Base-by-base conservation (phyloP, 176 grass and related monocot genomes). In the Zea luxurians region DNA sequence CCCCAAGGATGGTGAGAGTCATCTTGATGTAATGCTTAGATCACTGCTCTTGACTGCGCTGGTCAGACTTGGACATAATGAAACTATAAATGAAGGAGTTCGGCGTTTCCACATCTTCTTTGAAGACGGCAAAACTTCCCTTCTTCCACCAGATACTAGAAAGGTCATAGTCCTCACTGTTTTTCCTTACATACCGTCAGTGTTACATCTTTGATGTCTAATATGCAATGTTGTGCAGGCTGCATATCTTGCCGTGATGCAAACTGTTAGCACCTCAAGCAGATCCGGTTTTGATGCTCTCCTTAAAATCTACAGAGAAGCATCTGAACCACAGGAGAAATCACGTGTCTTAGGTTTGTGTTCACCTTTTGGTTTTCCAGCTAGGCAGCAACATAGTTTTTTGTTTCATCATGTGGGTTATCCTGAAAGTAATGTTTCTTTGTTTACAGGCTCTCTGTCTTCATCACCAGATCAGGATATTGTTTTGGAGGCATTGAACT, bases 21-120 rank as follows among this genome's bases (percentile, higher is more conserved):
- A 97, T 86, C 78, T 97, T 27, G 90, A 92, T 75, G 84, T 88
- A 47, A 97, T 93, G 93, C 83, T 97, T 74, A 93, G 93, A 86
- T 75, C 82, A 49, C 67, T 83, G 18, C 73, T 97, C 45, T 85
- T 97, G 80, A 88, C 35, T 85, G 93, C 90, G 35, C 90, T 97
- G 81, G 90, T 93, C 47, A 90, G 58, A 86, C 80, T 93, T 6
- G 85, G 88, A 15, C 87, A 93, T 76, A 75, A 73, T 54, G 84
- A 85, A 52, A 97, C 88, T 76, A 65, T 90, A 80, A 77, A 84
- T 73, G 93, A 97, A 77, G 93, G 86, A 84, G 58, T 92, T 80
- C 82, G 61, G 43, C 90, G 90, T 64, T 89, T 91, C 75, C 47
- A 85, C 44, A 80, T 90, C 70, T 92, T 90, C 85, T 53, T 88